phyloP scores from a whole-genome alignment of 73 alveolate genomes.

The Stentor coeruleus region DNA sequence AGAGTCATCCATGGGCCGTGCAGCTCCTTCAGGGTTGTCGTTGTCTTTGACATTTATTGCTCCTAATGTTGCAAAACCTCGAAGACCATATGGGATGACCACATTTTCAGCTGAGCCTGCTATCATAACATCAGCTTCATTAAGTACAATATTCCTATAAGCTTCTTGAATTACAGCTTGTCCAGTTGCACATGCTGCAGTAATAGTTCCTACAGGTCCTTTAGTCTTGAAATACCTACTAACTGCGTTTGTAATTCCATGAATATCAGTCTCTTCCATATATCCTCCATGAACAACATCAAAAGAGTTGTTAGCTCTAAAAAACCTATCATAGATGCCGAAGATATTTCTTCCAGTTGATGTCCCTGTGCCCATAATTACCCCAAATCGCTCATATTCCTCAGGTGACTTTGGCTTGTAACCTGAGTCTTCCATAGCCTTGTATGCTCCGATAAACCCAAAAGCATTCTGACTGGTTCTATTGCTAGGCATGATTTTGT shows the following conservation, averaged over 20 bases:
- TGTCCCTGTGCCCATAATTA: slow-evolving; percentile 44
- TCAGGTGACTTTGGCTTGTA: slow-evolving; percentile 14
- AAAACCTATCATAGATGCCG: slow-evolving; percentile 25
- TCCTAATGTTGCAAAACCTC: slow-evolving; percentile 45
- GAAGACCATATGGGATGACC: slow-evolving; percentile 42
- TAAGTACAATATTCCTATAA: slow-evolving; percentile 54
- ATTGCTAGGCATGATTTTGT: slow-evolving; percentile 20
- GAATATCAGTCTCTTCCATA: not conserved
- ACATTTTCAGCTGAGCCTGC: slow-evolving; percentile 72
- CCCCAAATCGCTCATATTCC: slow-evolving; percentile 33
- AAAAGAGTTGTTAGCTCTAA: slow-evolving; percentile 34
- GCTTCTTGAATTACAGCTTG: slow-evolving; percentile 72
- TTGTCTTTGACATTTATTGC: slow-evolving; percentile 51
- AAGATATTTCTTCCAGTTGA: slow-evolving; percentile 41
- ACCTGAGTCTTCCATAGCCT: slow-evolving; percentile 41
- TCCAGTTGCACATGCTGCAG: slow-evolving; percentile 72
- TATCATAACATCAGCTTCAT: slow-evolving; percentile 55
- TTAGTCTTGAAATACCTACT: not conserved
- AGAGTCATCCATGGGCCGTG: slow-evolving; percentile 72
- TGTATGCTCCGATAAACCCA: slow-evolving; percentile 47
- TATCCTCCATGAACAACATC: slow-evolving; percentile 34
- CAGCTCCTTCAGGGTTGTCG: slow-evolving; percentile 58
- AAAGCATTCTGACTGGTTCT: slow-evolving; percentile 32
- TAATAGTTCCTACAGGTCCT: slow-evolving; percentile 53
- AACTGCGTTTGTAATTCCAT: not conserved